Evolutionary conservation across 2,329 filamentous ascomycete species (phyloP).

Genomic region (Botrytis pseudocinerea): DNA sequence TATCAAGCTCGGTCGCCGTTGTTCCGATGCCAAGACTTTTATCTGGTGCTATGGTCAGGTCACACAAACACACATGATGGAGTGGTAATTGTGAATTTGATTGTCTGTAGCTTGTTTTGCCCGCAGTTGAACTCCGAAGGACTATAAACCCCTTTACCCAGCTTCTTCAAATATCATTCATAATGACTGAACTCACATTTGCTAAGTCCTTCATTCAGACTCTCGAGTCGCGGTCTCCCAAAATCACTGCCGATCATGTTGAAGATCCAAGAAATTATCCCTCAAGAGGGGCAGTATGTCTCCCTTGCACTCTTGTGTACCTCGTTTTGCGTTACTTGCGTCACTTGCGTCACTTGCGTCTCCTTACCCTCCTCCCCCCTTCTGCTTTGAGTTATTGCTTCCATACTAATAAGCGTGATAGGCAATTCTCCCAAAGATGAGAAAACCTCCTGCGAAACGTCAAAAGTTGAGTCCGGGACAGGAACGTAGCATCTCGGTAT

Average conservation of each 20-base stretch:
- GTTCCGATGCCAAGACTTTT: conserved; percentile 28
- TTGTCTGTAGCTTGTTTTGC: conserved; percentile 8
- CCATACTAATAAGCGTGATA: conserved; percentile 41
- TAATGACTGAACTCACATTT: conserved; percentile 82
- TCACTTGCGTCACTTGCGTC: not conserved
- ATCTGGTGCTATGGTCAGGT: conserved; percentile 1
- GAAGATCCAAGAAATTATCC: conserved; percentile 81
- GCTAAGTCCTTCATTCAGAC: conserved; percentile 79
- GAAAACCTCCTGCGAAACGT: conserved; percentile 52
- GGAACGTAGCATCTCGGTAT: conserved; percentile 57
- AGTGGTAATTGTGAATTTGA: not conserved
- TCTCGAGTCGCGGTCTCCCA: conserved; percentile 75
- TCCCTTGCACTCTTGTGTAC: not conserved
- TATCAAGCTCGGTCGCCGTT: conserved; percentile 24
- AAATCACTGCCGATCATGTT: conserved; percentile 86
- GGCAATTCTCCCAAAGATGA: conserved; percentile 72
- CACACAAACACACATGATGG: not conserved
- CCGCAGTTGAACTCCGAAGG: not conserved
- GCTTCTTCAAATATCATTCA: conserved; percentile 31
- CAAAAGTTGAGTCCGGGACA: conserved; percentile 52
- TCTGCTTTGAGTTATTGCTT: not conserved
- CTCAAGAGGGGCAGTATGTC: conserved; percentile 70
- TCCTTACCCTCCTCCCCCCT: not conserved
- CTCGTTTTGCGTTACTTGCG: not conserved
- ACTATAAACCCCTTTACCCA: not conserved